These are phyloP conservation scores for Grifola frondosa DNA, from an alignment of 1,284 basidiomycete genomes.

Conservation along the genomic window DNA sequence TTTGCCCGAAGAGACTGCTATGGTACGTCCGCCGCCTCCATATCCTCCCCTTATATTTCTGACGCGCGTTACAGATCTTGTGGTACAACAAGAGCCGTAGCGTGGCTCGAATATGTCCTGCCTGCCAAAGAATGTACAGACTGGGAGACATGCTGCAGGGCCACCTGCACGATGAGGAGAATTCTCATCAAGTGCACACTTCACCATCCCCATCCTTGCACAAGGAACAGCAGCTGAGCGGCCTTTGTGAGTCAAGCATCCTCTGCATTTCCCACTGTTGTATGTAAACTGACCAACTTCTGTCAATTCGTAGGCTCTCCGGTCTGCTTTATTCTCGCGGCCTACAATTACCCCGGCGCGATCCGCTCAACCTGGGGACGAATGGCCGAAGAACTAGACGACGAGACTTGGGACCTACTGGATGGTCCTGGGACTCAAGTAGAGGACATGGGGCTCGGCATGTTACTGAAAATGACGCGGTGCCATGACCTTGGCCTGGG, in stretches of 20 bases:
- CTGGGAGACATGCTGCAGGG: conserved; percentile 63
- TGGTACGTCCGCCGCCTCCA: conserved; percentile 47
- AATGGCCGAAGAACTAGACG: conserved; percentile 65
- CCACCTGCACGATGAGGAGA: conserved; percentile 33
- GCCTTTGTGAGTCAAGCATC: conserved; percentile 57
- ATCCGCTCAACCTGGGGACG: conserved; percentile 71
- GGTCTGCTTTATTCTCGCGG: conserved; percentile 71
- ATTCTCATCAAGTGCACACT: too few relatives aligned
- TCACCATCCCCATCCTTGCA: too few relatives aligned
- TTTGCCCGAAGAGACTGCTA: conserved; percentile 67
- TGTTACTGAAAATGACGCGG: conserved; percentile 74
- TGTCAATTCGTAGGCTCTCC: conserved; percentile 53
- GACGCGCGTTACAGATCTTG: conserved; percentile 50
- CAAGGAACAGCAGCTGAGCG: conserved; percentile 74
- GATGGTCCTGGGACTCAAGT: conserved; percentile 40
- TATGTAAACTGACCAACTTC: background rate
- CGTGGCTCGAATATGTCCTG: conserved; percentile 68
- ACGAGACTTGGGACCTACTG: conserved; percentile 60
- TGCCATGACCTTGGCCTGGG: conserved; percentile 72
- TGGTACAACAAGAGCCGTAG: conserved; percentile 81
- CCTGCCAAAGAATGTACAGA: conserved; percentile 68
- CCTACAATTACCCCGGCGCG: conserved; percentile 60
- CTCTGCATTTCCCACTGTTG: conserved; percentile 3
- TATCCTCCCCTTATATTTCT: background rate
- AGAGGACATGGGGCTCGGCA: conserved; percentile 53